A percentile compares a stretch with the other conserved stretches of the same genome.
Conservation (phyloP, 2,329 filamentous ascomycete species). For the Colletotrichum spaethianum region DNA sequence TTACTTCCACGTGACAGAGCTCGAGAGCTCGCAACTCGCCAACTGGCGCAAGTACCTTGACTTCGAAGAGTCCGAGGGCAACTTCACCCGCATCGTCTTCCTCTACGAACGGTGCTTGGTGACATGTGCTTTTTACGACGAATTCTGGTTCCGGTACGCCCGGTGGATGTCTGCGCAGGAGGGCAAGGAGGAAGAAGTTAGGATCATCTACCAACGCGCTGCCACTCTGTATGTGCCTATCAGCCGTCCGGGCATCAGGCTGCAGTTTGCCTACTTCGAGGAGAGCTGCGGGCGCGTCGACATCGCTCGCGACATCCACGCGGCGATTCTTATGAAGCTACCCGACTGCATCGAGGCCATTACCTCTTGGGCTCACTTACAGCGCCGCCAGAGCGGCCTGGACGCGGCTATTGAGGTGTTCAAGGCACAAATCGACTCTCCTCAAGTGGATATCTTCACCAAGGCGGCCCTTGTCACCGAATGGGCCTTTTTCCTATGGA, state of each 20-base stretch:
- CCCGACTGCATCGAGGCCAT: constrained; percentile 91
- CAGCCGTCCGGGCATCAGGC: constrained; percentile 83
- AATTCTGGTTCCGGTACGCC: constrained; percentile 98
- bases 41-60: constrained; percentile 99
- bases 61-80: constrained; percentile 90
- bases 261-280: constrained; percentile 96
- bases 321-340: constrained; percentile 81
- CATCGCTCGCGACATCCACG: constrained; percentile 87
- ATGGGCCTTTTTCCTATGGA: constrained; percentile 91
- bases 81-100: constrained; percentile 81
- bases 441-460: constrained; percentile 80
- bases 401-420: constrained; percentile 89
- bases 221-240: constrained; percentile 89
- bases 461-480: constrained; percentile 91
- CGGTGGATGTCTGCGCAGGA: constrained; percentile 91
- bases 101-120: constrained; percentile 95
- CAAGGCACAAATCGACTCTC: constrained; percentile 83
- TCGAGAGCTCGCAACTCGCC: constrained; percentile 85
- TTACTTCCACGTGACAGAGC: constrained; percentile 95
- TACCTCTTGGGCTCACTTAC: constrained; percentile 87
- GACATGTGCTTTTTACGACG: constrained; percentile 94
- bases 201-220: constrained; percentile 92
- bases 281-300: constrained; percentile 84
- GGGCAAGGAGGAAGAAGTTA: constrained; percentile 88
- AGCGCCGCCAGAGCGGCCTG: constrained; percentile 85